These are phyloP conservation scores for Venturiaceae sp. DNA, from an alignment of 2,329 filamentous ascomycete species.

Conservation along the genomic window DNA sequence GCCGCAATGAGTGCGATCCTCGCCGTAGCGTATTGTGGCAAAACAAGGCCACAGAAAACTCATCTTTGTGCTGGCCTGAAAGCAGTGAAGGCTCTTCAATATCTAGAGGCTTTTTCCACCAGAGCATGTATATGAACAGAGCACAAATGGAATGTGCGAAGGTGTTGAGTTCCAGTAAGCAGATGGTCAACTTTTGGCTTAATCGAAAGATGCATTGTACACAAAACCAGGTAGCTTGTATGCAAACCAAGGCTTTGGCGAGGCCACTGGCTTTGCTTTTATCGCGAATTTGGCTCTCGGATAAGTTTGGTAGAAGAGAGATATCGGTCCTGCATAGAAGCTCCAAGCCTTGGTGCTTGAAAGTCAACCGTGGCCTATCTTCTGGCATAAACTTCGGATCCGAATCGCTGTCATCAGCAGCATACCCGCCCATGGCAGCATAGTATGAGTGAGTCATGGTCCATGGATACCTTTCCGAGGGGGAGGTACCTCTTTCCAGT, in stretches of 20 bases:
- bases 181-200: conserved; percentile 18
- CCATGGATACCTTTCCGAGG: no score
- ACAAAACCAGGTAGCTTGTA: conserved; percentile 23
- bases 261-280: neutral
- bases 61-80: neutral
- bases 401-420: no score
- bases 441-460: no score
- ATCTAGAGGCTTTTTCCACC: neutral
- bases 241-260: conserved; percentile 12
- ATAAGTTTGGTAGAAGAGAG: no score
- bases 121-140: conserved; percentile 18
- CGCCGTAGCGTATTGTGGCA: neutral
- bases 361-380: no score
- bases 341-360: no score
- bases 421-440: no score
- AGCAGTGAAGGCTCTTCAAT: neutral
- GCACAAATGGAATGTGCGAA: conserved; percentile 38
- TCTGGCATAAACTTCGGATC: no score
- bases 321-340: no score
- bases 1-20: no score
- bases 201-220: conserved; percentile 18
- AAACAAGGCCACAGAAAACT: neutral
- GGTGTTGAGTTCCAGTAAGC: conserved; percentile 52
- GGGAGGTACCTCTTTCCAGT: no score
- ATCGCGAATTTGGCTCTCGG: no score